These are phyloP conservation scores for Aspergillus cejpii DNA, from an alignment of 2,329 filamentous ascomycete species.

Conservation along the genomic window DNA sequence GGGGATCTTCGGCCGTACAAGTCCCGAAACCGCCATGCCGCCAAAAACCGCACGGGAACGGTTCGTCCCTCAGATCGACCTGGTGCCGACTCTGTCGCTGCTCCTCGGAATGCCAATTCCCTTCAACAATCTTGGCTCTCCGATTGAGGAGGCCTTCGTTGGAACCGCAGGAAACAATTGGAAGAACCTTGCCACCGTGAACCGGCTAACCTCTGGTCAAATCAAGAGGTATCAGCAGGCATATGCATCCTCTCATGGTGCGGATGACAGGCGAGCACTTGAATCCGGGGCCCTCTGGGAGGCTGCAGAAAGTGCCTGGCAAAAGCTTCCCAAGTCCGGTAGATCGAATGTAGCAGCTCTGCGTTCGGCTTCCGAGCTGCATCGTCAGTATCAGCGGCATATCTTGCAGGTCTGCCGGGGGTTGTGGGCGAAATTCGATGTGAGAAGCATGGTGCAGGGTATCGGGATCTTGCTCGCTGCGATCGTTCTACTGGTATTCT, in stretches of 20 bases:
- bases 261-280: conserved; percentile 55
- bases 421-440: conserved; percentile 88
- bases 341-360: conserved; percentile 35
- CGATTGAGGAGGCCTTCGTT: conserved; percentile 89
- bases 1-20: conserved; percentile 71
- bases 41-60: conserved; percentile 63
- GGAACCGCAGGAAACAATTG: conserved; percentile 63
- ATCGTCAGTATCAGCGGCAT: conserved; percentile 66
- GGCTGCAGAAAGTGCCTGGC: conserved; percentile 51
- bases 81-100: conserved; percentile 85
- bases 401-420: conserved; percentile 73
- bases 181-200: conserved; percentile 69
- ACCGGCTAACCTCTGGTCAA: conserved; percentile 70
- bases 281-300: conserved; percentile 55
- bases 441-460: conserved; percentile 76
- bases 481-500: conserved; percentile 64
- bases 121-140: conserved; percentile 88
- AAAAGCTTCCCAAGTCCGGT: conserved; percentile 38
- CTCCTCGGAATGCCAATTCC: conserved; percentile 87
- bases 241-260: conserved; percentile 67
- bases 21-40: conserved; percentile 51
- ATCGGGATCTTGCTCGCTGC: conserved; percentile 63
- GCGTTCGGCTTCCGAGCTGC: conserved; percentile 49
- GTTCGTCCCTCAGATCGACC: conserved; percentile 79
- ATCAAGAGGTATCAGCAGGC: conserved; percentile 83